Percentiles rank a stretch among this genome's conserved stretches.
Evolutionary conservation across 2,329 filamentous ascomycete genomes (phyloP).

Genomic region (Penicillium sp.): DNA sequence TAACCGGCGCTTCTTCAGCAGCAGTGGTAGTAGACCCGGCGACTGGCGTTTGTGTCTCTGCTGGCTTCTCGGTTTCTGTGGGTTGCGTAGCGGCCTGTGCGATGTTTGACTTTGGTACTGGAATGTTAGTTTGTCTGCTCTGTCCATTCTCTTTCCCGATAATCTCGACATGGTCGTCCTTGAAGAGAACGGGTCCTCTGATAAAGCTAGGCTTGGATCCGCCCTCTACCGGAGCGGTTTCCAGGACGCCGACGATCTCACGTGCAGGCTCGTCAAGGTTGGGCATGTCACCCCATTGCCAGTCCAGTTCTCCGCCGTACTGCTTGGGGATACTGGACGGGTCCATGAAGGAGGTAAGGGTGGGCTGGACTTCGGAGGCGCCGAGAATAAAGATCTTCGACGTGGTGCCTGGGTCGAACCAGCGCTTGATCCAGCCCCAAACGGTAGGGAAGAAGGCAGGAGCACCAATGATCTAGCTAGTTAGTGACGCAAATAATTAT

Average conservation of each 20-base stretch:
- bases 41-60: neutral
- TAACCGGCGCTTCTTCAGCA: neutral
- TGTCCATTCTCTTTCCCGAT: slow-evolving; percentile 42
- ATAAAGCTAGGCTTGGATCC: slow-evolving; percentile 34
- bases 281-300: slow-evolving; percentile 75
- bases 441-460: slow-evolving; percentile 90
- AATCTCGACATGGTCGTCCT: slow-evolving; percentile 38
- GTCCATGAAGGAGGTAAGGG: slow-evolving; percentile 81
- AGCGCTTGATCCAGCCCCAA: slow-evolving; percentile 90
- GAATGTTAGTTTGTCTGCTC: slow-evolving; percentile 33
- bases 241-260: slow-evolving; percentile 37
- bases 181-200: slow-evolving; percentile 43
- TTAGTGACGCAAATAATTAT: neutral
- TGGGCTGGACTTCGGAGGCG: slow-evolving; percentile 73
- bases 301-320: slow-evolving; percentile 88
- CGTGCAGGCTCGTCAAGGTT: slow-evolving; percentile 64
- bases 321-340: slow-evolving; percentile 81
- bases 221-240: slow-evolving; percentile 32
- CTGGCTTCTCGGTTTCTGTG: neutral
- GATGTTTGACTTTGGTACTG: slow-evolving; percentile 24
- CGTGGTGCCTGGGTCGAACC: slow-evolving; percentile 92
- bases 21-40: neutral
- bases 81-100: neutral
- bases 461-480: slow-evolving; percentile 75
- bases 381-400: slow-evolving; percentile 95